These are phyloP conservation scores for Phoma herbarum DNA, from an alignment of 2,329 filamentous ascomycete genomes.

Conservation along the genomic window DNA sequence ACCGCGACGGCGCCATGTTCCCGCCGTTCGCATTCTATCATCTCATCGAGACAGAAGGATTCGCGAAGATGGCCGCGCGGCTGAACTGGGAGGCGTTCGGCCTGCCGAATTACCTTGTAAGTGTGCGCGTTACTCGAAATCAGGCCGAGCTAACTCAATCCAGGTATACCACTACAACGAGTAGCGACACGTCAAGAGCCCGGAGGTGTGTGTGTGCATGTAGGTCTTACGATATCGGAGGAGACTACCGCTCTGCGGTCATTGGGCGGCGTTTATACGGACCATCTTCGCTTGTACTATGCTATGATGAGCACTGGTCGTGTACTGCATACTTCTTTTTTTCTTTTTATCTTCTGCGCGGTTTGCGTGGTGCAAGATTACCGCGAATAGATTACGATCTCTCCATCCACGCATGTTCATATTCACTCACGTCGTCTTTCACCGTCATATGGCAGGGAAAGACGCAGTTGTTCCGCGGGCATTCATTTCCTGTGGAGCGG, in stretches of 20 bases:
- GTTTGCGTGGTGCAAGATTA: too few relatives aligned
- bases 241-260: slow-evolving; percentile 28
- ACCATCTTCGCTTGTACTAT: slow-evolving; percentile 1
- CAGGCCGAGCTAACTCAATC: too few relatives aligned
- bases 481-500: too few relatives aligned
- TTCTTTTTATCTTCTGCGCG: too few relatives aligned
- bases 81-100: slow-evolving; percentile 86
- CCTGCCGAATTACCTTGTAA: slow-evolving; percentile 96
- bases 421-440: too few relatives aligned
- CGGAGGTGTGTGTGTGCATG: too few relatives aligned
- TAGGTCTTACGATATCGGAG: not conserved
- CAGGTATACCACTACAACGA: slow-evolving; percentile 93
- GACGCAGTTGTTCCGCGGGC: too few relatives aligned
- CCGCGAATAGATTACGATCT: too few relatives aligned
- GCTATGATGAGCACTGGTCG: not conserved
- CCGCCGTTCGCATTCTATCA: slow-evolving; percentile 96
- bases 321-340: not conserved
- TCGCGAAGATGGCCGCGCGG: slow-evolving; percentile 94
- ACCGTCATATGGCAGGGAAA: too few relatives aligned
- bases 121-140: too few relatives aligned
- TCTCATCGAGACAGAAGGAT: slow-evolving; percentile 96
- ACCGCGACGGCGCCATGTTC: slow-evolving; percentile 98
- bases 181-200: too few relatives aligned
- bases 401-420: too few relatives aligned
- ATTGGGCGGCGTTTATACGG: slow-evolving; percentile 46